Base-by-base conservation (phyloP, 495 filamentous ascomycete species). In the Lasiosphaeris hirsuta region DNA sequence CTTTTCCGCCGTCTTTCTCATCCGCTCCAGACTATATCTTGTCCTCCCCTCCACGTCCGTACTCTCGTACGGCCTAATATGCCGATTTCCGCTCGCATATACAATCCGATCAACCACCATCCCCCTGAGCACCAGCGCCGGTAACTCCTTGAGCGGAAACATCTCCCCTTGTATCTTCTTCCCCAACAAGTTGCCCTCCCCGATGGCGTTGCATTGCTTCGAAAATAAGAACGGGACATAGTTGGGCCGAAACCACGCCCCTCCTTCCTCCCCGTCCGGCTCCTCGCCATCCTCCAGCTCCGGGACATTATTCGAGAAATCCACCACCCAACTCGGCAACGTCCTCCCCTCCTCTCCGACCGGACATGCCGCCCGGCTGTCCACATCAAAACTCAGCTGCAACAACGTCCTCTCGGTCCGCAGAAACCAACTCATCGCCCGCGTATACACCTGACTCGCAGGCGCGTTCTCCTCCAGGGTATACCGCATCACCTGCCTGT, bases 251-350 rank as follows among this genome's bases (percentile, higher is more conserved):
- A 9, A 45, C 42, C 42, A 45, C n/a, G n/a, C n/a, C 42, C 14
- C 42, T 19, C 42, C 42, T 10, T 49, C 30, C 45, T 9, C 23
- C 17, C 11, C 44, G 14, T 49, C 7, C 45, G 3, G 34, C 8
- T 51, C 48, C 5, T 51, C 33, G 11, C 4, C 11, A n/a, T n/a
- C n/a, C n/a, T n/a, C n/a, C n/a, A n/a, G n/a, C 48, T n/a, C 30
- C 1, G 48, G 48, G 34, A 14, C 11, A 13, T 51, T 37, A 18
- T 49, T 30, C 10, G 33, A 38, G 13, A 38, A 51, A 18, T 51
- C 48, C 23, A 51, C 14, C 30, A 51, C 48, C 48, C 48, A 51
- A 7, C 33, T 38, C 48, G 48, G 48, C 48, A 51, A 17, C 48
- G 48, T 51, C 48, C 15, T 17, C 48, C 35, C 48, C 8, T 2